Conservation (phyloP, 345 rosid genomes). For the Eucalyptus urophylla region DNA sequence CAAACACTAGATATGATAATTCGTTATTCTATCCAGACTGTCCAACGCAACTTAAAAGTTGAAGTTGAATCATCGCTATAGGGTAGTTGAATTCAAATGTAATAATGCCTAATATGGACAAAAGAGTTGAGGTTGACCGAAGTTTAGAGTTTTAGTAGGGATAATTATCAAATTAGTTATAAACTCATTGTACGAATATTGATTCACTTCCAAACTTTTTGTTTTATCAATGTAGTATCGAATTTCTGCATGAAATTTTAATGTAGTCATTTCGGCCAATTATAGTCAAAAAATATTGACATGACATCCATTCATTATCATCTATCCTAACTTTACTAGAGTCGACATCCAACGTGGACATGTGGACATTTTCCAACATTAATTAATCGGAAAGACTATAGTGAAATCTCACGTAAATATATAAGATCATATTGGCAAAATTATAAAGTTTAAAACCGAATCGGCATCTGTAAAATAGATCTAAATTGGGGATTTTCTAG, state of each 20-base stretch:
- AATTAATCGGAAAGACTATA: no score
- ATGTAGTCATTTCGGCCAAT: accelerated
- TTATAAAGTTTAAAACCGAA: not conserved
- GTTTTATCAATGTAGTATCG: not conserved
- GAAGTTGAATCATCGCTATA: not conserved
- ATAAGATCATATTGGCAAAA: not conserved
- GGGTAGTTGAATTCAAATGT: not conserved
- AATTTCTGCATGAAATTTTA: accelerated
- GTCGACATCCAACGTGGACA: not conserved
- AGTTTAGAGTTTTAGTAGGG: not conserved
- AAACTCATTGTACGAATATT: accelerated
- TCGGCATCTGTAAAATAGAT: accelerated
- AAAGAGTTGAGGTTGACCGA: not conserved
- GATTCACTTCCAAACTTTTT: not conserved
- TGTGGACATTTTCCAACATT: not conserved
- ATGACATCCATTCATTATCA: accelerated
- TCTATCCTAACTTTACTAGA: not conserved
- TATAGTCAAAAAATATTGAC: accelerated
- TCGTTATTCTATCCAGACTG: accelerated
- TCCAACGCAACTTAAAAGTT: no score
- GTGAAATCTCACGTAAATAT: not conserved
- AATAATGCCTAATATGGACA: not conserved
- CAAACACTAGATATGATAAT: no score
- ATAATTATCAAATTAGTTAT: no score
- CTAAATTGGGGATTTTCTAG: not conserved